phyloP scores from a whole-genome alignment of 23 red algal species.

The Gracilariopsis chorda region DNA sequence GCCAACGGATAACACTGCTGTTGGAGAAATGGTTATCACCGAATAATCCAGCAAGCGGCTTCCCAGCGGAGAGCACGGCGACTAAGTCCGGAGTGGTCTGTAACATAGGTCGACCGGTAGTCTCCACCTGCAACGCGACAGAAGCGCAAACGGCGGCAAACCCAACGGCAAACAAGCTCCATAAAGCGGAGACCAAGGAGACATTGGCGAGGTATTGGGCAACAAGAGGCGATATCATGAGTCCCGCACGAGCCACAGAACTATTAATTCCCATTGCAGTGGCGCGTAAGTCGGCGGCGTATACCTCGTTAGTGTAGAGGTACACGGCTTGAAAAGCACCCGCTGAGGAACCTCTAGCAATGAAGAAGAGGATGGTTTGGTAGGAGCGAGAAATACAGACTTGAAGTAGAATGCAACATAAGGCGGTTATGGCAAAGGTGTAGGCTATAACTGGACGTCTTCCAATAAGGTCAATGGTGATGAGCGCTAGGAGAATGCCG shows the following conservation, averaged over 20 bases:
- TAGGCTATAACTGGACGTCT: slow-evolving; percentile 36
- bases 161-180: slow-evolving; percentile 1
- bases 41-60: too few species aligned
- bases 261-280: slow-evolving; percentile 47
- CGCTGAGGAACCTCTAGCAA: slow-evolving; percentile 33
- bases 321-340: slow-evolving; percentile 59
- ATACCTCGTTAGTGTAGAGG: slow-evolving; percentile 61
- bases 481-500: slow-evolving; percentile 18
- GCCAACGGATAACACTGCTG: too few species aligned
- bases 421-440: background rate
- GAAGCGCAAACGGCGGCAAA: background rate
- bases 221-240: slow-evolving; percentile 26
- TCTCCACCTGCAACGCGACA: slow-evolving; percentile 16
- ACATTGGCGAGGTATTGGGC: background rate
- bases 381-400: background rate
- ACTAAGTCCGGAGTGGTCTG: too few species aligned
- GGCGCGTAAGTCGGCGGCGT: slow-evolving; percentile 27
- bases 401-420: background rate
- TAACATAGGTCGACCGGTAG: slow-evolving; percentile 13
- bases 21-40: too few species aligned
- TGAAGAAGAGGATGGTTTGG: slow-evolving; percentile 31
- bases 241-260: slow-evolving; percentile 6
- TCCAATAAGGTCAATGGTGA: slow-evolving; percentile 15
- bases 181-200: background rate
- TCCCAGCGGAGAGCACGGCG: too few species aligned